Evolutionary conservation across 129 eudicot genomes (phyloP), one percentile per base, ranked within the genome.

Genomic region (Chrysanthemum lavandulifolium): DNA sequence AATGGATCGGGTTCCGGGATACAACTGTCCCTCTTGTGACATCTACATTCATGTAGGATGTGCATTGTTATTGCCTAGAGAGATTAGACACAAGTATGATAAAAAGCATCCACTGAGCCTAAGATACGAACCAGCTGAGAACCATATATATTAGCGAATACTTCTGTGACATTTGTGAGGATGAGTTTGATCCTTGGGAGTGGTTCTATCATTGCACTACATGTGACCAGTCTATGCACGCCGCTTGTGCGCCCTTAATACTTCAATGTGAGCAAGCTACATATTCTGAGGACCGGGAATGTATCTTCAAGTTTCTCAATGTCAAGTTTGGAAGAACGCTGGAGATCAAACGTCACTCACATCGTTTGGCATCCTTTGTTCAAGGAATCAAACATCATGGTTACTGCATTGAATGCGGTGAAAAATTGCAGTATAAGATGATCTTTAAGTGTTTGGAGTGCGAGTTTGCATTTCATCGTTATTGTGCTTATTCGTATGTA

Each of bases 121-220:
- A 23, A 23, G 25, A 23, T 23, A 23, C 25, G 25, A 23, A 23
- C 25, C 25, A 23, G 1, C 25, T 23, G 25, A 23, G 25, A 23
- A 23, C 25, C 25, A 23, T 23, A 23, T 23, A 23, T 23, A 23
- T 23, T 23, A 23, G 25, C 25, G 25, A 23, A 23, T 23, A 23
- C 25, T 23, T 23, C 25, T 23, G 25, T 23, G 25, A 23, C 25
- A 23, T 23, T 23, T 23, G 25, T 23, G 73, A 76, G 67, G 36
- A 57, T 0, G 36, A 56, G 45, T 43, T 76, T 43, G 7, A 10
- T 47, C 68, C 59, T 0, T 8, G 48, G 31, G 2, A 7, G 11
- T 76, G 73, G 73, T 76, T 66, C 57, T 76, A 67, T 76, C 79
- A 76, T 47, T 76, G 80, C 65, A 29, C 12, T 23, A 10, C 25